A percentile compares a stretch with the other conserved stretches of the same genome.
Conservation (phyloP, 805 yeast genomes). For the Torulaspora franciscae region DNA sequence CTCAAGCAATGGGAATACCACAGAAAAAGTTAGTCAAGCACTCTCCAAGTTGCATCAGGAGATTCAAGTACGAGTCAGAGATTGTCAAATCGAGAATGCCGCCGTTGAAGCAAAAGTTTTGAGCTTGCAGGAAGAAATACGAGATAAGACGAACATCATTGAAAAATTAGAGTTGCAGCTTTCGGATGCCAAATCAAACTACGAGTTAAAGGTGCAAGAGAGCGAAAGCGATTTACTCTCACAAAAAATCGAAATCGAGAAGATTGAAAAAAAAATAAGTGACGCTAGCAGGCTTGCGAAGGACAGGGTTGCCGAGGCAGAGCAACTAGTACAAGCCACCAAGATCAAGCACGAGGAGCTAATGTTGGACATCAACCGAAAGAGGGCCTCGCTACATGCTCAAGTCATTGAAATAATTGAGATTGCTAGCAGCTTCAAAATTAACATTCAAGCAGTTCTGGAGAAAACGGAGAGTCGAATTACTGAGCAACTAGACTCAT, state of each 20-base stretch:
- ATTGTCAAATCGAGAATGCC: slow-evolving; percentile 19
- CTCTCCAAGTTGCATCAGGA: slow-evolving; percentile 33
- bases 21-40: slow-evolving; percentile 32
- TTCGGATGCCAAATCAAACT: slow-evolving; percentile 46
- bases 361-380: slow-evolving; percentile 42
- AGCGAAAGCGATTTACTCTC: slow-evolving; percentile 44
- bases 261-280: slow-evolving; percentile 54
- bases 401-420: slow-evolving; percentile 56
- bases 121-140: slow-evolving; percentile 48
- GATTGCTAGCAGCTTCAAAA: slow-evolving; percentile 57
- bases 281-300: slow-evolving; percentile 43
- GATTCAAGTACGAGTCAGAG: slow-evolving; percentile 32
- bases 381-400: slow-evolving; percentile 46
- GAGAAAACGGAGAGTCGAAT: slow-evolving; percentile 53
- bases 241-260: slow-evolving; percentile 61
- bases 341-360: slow-evolving; percentile 51
- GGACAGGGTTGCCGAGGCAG: slow-evolving; percentile 47
- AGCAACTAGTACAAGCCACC: slow-evolving; percentile 46
- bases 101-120: slow-evolving; percentile 54
- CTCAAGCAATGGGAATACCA: slow-evolving; percentile 9
- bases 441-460: slow-evolving; percentile 58
- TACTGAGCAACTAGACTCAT: slow-evolving; percentile 34
- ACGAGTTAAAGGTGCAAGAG: slow-evolving; percentile 53
- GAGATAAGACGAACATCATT: slow-evolving; percentile 51
- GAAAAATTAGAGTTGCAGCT: slow-evolving; percentile 56